These are phyloP conservation scores for Dispira parvispora DNA, from an alignment of 192 early-diverging fungal genomes.

Conservation along the genomic window DNA sequence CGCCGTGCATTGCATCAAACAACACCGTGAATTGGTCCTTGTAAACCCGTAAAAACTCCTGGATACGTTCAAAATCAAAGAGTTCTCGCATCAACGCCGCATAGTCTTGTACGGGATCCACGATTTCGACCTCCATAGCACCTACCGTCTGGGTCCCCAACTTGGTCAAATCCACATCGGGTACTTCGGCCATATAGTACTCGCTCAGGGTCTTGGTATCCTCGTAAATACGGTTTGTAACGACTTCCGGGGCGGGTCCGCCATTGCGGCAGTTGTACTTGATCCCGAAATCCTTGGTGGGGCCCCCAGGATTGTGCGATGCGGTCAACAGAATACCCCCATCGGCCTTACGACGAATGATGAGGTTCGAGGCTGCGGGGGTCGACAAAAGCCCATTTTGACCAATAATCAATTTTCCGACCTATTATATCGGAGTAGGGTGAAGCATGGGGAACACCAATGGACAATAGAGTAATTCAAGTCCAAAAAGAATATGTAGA, in stretches of 20 bases:
- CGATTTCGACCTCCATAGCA: conserved; percentile 60
- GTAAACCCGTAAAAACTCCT: conserved; percentile 48
- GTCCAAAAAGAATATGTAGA: too few relatives aligned
- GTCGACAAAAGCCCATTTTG: conserved; percentile 87
- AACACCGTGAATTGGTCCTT: conserved; percentile 60
- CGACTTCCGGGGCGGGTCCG: conserved; percentile 87
- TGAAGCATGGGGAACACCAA: too few relatives aligned
- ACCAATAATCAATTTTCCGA: conserved; percentile 76
- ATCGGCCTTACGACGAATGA: conserved; percentile 72
- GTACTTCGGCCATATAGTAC: conserved; percentile 31
- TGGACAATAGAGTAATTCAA: too few relatives aligned
- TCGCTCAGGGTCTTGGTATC: conserved; percentile 54
- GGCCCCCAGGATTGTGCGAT: conserved; percentile 97
- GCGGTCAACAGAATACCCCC: conserved; percentile 96
- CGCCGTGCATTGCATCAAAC: conserved; percentile 92
- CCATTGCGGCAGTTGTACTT: conserved; percentile 97
- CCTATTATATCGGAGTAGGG: too few relatives aligned
- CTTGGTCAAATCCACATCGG: conserved; percentile 51
- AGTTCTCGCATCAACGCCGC: conserved; percentile 68
- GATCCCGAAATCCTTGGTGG: conserved; percentile 95
- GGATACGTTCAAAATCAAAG: conserved; percentile 84
- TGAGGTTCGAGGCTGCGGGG: conserved; percentile 86
- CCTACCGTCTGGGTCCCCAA: conserved; percentile 43
- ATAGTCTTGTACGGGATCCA: conserved; percentile 84
- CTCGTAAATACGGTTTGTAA: conserved; percentile 85